Percentiles rank a stretch among this genome's conserved stretches.
These are phyloP conservation scores for Pilaira anomala DNA, from an alignment of 192 early-diverging fungal species.

Conservation along the genomic window DNA sequence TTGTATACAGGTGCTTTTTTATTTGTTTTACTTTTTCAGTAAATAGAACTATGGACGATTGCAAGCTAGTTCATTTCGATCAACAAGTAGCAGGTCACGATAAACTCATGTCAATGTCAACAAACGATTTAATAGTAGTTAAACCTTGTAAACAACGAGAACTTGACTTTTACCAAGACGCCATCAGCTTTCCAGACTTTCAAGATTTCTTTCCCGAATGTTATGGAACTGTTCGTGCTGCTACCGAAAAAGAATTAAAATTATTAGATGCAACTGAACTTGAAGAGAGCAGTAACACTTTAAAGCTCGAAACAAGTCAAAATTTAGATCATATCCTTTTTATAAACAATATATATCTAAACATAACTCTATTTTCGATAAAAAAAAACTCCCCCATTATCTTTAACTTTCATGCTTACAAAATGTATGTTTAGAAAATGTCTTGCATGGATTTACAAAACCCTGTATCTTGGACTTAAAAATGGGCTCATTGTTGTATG, in stretches of 20 bases:
- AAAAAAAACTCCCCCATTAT: no score
- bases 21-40: no score
- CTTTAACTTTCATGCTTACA: conserved; percentile 23
- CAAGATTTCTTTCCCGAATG: conserved; percentile 64
- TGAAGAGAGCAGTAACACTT: background rate
- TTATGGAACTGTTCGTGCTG: conserved; percentile 52
- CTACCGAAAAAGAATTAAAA: conserved; percentile 23
- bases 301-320: background rate
- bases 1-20: no score
- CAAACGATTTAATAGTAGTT: conserved; percentile 59
- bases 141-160: conserved; percentile 70
- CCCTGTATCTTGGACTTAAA: conserved; percentile 89
- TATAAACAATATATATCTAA: background rate
- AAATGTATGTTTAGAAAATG: conserved; percentile 75
- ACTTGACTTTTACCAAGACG: conserved; percentile 68
- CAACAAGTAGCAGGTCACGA: conserved; percentile 84
- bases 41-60: no score
- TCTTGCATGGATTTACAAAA: conserved; percentile 60
- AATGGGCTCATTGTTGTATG: conserved; percentile 76
- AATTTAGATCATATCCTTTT: conserved; percentile 42
- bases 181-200: conserved; percentile 47
- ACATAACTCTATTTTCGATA: background rate
- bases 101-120: conserved; percentile 57
- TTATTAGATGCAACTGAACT: conserved; percentile 1
- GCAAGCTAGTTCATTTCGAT: conserved; percentile 42